phyloP scores from a whole-genome alignment of 148 eudicot genomes.

The Silene conica region DNA sequence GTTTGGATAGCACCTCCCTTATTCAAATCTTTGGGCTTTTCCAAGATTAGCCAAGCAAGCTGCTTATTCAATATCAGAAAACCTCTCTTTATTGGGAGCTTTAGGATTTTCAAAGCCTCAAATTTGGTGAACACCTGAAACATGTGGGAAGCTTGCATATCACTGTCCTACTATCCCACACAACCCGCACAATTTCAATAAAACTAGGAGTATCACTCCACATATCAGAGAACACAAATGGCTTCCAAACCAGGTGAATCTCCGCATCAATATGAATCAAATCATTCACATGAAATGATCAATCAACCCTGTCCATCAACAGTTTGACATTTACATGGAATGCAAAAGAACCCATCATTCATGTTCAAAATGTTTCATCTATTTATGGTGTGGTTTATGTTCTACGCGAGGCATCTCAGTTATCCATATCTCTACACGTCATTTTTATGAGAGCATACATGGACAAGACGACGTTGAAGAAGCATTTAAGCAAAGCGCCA shows the following conservation, averaged over 20 bases:
- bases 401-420: neutral
- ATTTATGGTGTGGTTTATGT: neutral
- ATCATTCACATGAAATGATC: neutral
- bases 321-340: neutral
- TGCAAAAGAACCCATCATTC: neutral
- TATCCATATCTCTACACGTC: neutral
- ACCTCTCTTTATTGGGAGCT: neutral
- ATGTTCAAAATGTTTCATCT: neutral
- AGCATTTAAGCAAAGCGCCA: neutral
- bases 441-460: neutral
- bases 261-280: neutral
- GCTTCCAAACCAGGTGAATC: neutral
- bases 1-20: neutral
- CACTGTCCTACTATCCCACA: neutral
- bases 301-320: neutral
- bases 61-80: neutral
- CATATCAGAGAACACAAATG: neutral
- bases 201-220: neutral
- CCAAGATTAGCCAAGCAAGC: neutral
- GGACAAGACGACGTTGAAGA: neutral
- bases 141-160: neutral
- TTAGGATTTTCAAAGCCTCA: neutral
- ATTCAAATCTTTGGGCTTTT: too few relatives aligned
- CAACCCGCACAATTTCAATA: neutral
- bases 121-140: neutral